Percentiles rank a stretch among this genome's conserved stretches.
Evolutionary conservation across 805 yeast genomes (phyloP).

Genomic region (Ogataea dorogensis): DNA sequence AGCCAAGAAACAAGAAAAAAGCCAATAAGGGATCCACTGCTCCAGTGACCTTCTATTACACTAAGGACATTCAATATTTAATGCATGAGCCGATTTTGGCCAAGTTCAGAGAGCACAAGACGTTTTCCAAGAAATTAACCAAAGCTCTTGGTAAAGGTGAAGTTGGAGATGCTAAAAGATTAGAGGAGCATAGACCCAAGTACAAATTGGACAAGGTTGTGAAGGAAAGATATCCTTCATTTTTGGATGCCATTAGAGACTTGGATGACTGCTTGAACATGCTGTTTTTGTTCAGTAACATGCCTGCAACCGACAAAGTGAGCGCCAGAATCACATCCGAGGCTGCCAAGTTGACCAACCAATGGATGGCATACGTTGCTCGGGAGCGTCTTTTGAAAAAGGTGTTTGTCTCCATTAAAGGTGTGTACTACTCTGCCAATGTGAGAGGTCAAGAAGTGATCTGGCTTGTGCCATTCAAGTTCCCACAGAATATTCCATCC

Average conservation of each 20-base stretch:
- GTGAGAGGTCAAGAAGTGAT: slow-evolving; percentile 89
- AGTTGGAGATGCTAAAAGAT: slow-evolving; percentile 78
- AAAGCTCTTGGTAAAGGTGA: slow-evolving; percentile 92
- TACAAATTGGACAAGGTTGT: slow-evolving; percentile 88
- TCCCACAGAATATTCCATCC: slow-evolving; percentile 91
- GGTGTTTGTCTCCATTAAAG: slow-evolving; percentile 94
- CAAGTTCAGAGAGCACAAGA: slow-evolving; percentile 93
- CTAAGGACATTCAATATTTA: slow-evolving; percentile 91
- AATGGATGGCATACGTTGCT: slow-evolving; percentile 94
- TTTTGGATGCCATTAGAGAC: slow-evolving; percentile 88
- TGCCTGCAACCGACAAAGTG: slow-evolving; percentile 90
- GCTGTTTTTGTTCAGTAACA: slow-evolving; percentile 88
- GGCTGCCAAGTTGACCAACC: slow-evolving; percentile 83
- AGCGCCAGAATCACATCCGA: slow-evolving; percentile 79
- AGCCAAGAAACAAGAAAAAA: slow-evolving; percentile 91
- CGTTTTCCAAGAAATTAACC: slow-evolving; percentile 87
- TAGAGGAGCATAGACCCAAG: slow-evolving; percentile 77
- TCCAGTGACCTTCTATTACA: slow-evolving; percentile 89
- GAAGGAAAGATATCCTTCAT: slow-evolving; percentile 94
- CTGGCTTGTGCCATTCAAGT: slow-evolving; percentile 97
- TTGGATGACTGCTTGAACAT: slow-evolving; percentile 93
- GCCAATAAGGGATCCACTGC: slow-evolving; percentile 98
- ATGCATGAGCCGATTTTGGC: slow-evolving; percentile 91
- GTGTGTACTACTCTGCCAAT: slow-evolving; percentile 90
- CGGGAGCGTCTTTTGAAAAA: slow-evolving; percentile 78